Base-by-base conservation (phyloP, 345 rosid species). In the Euphorbia pulcherrima region DNA sequence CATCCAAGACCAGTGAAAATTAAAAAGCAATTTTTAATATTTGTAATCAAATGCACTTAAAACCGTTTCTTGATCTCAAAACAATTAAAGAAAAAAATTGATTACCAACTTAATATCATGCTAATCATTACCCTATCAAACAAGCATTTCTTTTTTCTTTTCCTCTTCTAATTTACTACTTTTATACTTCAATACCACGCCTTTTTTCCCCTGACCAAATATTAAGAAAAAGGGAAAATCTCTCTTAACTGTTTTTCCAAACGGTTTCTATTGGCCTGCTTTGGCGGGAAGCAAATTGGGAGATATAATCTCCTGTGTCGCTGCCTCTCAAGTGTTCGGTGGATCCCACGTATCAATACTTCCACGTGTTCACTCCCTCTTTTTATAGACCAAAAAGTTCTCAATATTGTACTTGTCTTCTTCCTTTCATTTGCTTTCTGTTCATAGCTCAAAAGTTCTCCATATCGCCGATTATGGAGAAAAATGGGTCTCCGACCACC, bases 111-210 rank as follows among this genome's bases (percentile, higher is more conserved):
- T 73, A 52, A 33, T 27, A 62, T 35, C 62, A 69, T 73, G 72
- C 35, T 58, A 59, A 60, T 60, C 65, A 65, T 30, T 26, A 24
- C 68, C 16, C 18, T 54, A 14, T 60, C 67, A 69, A 50, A 69
- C 60, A 29, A 30, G 51, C 68, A 1, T 17, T 18, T 10, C 7
- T 14, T 2, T 14, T 10, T 30, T 10, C 33, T 30, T 29, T 30
- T 16, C 60, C 1, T 17, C 33, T 67, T 44, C 24, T 2, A 33
- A 33, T 33, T 2, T 33, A 33, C n/a, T 59, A 9, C 41, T 64
- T 79, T 47, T 67, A 74, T 67, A 56, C 87, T 79, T 83, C 44
- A 69, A 68, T 72, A 58, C 72, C 75, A 83, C 83, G 81, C 92
- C 82, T 79, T 72, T 65, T 50, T 20, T 24, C 62, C 72, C 64